Conservation (phyloP, 2,329 filamentous ascomycete species). For the Colletotrichum sp. region DNA sequence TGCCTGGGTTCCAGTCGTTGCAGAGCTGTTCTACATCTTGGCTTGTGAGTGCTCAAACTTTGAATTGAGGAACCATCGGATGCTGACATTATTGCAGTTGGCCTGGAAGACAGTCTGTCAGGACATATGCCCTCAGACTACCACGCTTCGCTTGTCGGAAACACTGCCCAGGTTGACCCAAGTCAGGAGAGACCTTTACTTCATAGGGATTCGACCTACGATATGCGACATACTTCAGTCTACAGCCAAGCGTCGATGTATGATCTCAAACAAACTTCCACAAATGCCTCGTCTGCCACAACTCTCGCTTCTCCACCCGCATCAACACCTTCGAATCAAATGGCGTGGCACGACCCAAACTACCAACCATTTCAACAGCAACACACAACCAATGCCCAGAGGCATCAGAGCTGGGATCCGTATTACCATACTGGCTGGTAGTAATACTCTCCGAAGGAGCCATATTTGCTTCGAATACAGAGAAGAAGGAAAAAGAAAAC, state of each 20-base stretch:
- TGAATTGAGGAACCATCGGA: neutral
- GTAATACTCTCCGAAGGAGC: neutral
- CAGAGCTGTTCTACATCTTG: conserved; percentile 30
- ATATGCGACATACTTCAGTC: neutral
- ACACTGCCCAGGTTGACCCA: neutral
- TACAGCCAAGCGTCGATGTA: neutral
- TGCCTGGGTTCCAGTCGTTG: conserved; percentile 31
- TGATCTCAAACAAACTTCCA: neutral
- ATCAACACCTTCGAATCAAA: neutral
- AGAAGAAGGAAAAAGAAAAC: neutral
- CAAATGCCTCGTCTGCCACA: neutral
- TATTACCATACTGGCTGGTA: conserved; percentile 5
- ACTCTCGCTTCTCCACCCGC: neutral
- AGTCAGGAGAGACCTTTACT: conserved; percentile 5
- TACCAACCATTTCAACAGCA: neutral
- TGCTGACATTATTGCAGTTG: neutral
- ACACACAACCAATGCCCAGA: neutral
- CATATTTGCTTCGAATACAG: neutral
- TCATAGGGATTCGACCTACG: neutral
- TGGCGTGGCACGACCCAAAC: neutral
- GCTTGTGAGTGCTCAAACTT: conserved; percentile 27
- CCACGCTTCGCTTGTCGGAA: neutral
- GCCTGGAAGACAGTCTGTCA: conserved; percentile 13
- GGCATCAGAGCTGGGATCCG: neutral
- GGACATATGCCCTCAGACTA: conserved; percentile 18